These are phyloP conservation scores for Solanum okadae DNA, from an alignment of 257 asterid genomes.

Conservation along the genomic window DNA sequence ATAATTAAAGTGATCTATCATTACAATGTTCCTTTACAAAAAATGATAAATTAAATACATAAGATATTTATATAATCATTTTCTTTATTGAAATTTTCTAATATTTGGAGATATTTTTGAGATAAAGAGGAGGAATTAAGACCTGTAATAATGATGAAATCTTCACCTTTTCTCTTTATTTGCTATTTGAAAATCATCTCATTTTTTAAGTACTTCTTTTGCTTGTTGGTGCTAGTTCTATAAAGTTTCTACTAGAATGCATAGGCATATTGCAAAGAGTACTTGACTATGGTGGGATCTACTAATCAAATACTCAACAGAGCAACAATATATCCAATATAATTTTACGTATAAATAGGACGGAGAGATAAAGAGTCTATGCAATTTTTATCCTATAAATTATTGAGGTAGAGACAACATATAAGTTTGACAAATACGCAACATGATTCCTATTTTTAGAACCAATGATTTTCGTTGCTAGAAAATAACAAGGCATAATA, in stretches of 20 bases:
- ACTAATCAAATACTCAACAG: neutral
- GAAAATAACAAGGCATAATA: neutral
- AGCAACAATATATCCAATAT: neutral
- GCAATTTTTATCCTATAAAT: neutral
- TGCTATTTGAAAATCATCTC: neutral
- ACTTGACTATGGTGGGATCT: neutral
- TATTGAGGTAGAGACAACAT: neutral
- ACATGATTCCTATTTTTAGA: neutral
- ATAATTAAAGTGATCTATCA: neutral
- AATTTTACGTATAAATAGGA: too few species aligned
- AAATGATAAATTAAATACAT: neutral
- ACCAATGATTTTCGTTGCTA: neutral
- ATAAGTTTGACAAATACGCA: neutral
- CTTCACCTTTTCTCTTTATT: neutral
- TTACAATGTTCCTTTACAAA: neutral
- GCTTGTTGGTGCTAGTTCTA: neutral
- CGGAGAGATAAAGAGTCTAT: accelerated
- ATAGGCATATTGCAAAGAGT: neutral
- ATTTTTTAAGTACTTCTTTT: neutral
- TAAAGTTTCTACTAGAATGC: neutral
- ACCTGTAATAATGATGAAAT: neutral
- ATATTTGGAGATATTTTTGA: neutral
- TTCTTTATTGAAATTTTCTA: neutral
- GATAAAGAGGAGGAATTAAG: neutral
- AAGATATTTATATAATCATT: neutral